A percentile compares a stretch with the other conserved stretches of the same genome.
Evolutionary conservation across 208 protist species (phyloP).

Genomic region (Vickermania ingenoplastis): DNA sequence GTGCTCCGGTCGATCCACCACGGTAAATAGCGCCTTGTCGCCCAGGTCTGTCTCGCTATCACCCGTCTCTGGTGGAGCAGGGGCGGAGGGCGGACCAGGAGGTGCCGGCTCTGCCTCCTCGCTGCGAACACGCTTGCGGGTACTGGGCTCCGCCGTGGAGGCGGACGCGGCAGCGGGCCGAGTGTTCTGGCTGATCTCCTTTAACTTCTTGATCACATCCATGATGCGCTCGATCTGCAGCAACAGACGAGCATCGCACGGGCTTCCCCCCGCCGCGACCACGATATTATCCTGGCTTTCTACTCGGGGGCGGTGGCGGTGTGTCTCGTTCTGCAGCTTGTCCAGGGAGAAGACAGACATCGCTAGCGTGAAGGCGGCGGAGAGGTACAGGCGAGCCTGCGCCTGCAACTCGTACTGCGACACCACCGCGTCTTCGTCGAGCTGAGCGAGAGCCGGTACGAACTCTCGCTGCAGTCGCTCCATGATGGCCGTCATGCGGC

Average conservation of each 20-base stretch:
- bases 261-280: not conserved
- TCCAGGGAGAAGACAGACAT: conserved; percentile 62
- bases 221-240: conserved; percentile 80
- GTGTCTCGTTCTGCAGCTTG: conserved; percentile 31
- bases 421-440: conserved; percentile 64
- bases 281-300: not conserved
- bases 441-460: conserved; percentile 29
- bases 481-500: conserved; percentile 29
- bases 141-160: not conserved
- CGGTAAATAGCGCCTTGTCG: conserved; percentile 40
- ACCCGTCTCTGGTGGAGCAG: not conserved
- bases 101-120: not conserved
- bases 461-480: conserved; percentile 20
- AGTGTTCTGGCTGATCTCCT: conserved; percentile 73
- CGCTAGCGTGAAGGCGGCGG: conserved; percentile 55
- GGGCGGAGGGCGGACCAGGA: not conserved
- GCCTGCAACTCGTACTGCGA: conserved; percentile 60
- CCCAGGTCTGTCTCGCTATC: conserved; percentile 10
- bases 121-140: not conserved
- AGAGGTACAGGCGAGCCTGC: conserved; percentile 72
- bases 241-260: conserved; percentile 50
- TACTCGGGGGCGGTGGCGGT: conserved; percentile 13
- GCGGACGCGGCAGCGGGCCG: too few relatives aligned
- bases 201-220: conserved; percentile 80
- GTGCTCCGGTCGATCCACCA: conserved; percentile 24